Evolutionary conservation across 768 basidiomycete genomes (phyloP).

Genomic region (Tricholoma furcatifolium): DNA sequence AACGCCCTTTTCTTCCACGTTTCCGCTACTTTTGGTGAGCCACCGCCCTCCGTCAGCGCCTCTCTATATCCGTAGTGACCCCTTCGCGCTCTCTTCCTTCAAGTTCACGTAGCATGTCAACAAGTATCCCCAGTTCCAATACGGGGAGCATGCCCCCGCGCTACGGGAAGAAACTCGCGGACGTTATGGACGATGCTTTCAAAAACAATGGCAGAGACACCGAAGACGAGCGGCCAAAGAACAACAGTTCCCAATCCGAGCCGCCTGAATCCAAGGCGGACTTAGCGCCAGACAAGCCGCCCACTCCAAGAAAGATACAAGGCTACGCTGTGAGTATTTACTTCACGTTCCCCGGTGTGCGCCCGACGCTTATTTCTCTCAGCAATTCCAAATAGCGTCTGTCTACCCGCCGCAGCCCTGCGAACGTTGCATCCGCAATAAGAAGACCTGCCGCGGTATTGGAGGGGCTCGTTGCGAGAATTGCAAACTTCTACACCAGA

Average conservation of each 20-base stretch:
- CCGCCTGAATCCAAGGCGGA: background rate
- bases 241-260: slow-evolving; percentile 22
- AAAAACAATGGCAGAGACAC: slow-evolving; percentile 22
- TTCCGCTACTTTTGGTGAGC: background rate
- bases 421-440: slow-evolving; percentile 43
- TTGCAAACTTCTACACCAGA: slow-evolving; percentile 46
- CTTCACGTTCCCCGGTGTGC: background rate
- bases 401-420: slow-evolving; percentile 40
- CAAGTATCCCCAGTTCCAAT: slow-evolving; percentile 32
- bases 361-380: background rate
- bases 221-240: slow-evolving; percentile 17
- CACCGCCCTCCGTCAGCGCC: background rate
- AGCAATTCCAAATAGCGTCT: slow-evolving; percentile 16
- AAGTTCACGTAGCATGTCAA: slow-evolving; percentile 23
- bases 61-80: background rate
- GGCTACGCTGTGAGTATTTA: slow-evolving; percentile 22
- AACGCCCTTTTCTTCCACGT: background rate
- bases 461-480: slow-evolving; percentile 44
- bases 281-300: slow-evolving; percentile 26
- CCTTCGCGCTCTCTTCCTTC: slow-evolving; percentile 1
- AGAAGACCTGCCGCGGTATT: slow-evolving; percentile 40
- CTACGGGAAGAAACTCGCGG: slow-evolving; percentile 27
- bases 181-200: slow-evolving; percentile 31
- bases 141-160: slow-evolving; percentile 34
- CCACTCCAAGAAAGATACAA: slow-evolving; percentile 20